Conservation (phyloP, 208 protist genomes). For the Trypanosoma conorhini region DNA sequence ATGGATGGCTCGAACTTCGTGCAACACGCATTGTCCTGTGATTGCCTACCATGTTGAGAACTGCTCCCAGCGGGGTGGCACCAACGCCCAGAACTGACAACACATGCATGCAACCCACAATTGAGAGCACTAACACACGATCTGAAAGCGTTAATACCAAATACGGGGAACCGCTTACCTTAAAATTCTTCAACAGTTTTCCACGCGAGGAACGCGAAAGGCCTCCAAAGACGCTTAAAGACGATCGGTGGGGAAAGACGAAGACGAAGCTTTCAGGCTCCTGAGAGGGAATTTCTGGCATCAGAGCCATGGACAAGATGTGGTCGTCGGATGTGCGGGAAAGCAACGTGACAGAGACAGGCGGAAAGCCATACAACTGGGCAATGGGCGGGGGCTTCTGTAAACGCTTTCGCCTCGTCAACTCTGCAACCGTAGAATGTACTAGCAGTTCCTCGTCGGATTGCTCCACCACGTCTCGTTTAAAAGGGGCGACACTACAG, state of each 20-base stretch:
- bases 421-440: constrained; percentile 26
- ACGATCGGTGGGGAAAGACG: neutral
- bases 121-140: constrained; percentile 12
- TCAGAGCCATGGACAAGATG: constrained; percentile 15
- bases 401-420: constrained; percentile 28
- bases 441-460: constrained; percentile 41
- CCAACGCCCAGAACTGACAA: neutral
- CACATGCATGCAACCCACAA: constrained; percentile 8
- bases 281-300: neutral
- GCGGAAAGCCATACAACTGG: constrained; percentile 9
- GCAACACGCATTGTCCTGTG: constrained; percentile 11
- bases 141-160: constrained; percentile 15
- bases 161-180: constrained; percentile 19
- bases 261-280: constrained; percentile 18
- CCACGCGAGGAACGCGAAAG: neutral
- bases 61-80: neutral
- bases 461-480: constrained; percentile 24
- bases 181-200: neutral
- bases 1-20: constrained; percentile 1
- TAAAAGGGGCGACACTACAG: constrained; percentile 17
- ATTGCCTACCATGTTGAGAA: neutral
- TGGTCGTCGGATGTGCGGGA: constrained; percentile 21
- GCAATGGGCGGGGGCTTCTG: neutral
- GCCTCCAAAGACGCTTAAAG: constrained; percentile 5
- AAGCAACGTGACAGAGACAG: constrained; percentile 19